phyloP scores from a whole-genome alignment of 768 basidiomycete genomes.

The Suillus variegatus region DNA sequence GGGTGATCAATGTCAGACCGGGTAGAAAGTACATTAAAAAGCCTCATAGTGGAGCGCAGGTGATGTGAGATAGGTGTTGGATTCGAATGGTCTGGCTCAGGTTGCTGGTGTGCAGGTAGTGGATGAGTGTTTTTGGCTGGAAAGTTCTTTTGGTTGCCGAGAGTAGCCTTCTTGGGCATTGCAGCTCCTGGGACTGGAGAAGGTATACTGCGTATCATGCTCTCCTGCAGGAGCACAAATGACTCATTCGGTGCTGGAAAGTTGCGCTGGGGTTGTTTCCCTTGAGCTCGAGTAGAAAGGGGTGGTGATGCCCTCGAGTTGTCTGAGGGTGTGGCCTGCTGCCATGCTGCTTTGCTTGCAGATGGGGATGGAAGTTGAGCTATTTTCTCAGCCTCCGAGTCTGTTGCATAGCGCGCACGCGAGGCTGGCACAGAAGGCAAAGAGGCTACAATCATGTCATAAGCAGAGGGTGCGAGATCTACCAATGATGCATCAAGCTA shows the following conservation, averaged over 20 bases:
- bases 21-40: constrained; percentile 77
- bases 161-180: constrained; percentile 41
- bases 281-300: constrained; percentile 56
- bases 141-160: constrained; percentile 37
- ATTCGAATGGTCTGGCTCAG: constrained; percentile 55
- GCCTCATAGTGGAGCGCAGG: constrained; percentile 69
- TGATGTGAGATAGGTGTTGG: constrained; percentile 79
- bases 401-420: constrained; percentile 36
- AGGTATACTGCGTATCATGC: constrained; percentile 71
- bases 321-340: constrained; percentile 49
- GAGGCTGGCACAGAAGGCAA: constrained; percentile 57
- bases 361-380: constrained; percentile 49
- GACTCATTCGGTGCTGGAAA: constrained; percentile 76
- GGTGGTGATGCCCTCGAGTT: constrained; percentile 35
- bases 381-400: constrained; percentile 43
- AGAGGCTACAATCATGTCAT: constrained; percentile 79
- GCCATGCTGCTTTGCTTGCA: constrained; percentile 63
- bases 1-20: constrained; percentile 89
- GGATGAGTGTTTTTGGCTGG: constrained; percentile 26
- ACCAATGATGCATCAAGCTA: constrained; percentile 91
- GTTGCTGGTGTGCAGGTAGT: constrained; percentile 34
- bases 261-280: constrained; percentile 59
- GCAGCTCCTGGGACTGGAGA: constrained; percentile 45
- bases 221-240: constrained; percentile 89
- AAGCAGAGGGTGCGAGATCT: constrained; percentile 82